Conservation (phyloP, 768 basidiomycete species). For the Leucosporidium creatinivorum region DNA sequence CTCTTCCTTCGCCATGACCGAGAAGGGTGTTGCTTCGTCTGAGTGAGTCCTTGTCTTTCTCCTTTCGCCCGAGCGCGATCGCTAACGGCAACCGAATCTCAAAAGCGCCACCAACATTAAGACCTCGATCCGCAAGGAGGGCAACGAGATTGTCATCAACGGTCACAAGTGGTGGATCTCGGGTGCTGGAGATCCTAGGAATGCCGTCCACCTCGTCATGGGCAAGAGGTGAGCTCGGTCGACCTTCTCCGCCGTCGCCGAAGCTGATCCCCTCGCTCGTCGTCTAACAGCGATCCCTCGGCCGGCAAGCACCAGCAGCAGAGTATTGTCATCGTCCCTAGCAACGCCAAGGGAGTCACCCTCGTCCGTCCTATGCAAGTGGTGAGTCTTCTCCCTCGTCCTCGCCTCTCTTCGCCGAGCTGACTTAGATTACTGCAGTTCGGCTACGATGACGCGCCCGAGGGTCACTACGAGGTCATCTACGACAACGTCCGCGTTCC, state of each 20-base stretch:
- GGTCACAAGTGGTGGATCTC: constrained; percentile 99
- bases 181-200: constrained; percentile 88
- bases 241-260: not conserved
- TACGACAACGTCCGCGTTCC: constrained; percentile 93
- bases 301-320: constrained; percentile 71
- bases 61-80: constrained; percentile 56
- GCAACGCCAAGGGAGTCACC: constrained; percentile 75
- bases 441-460: constrained; percentile 45
- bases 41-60: constrained; percentile 18
- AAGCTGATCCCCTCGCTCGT: constrained; percentile 13
- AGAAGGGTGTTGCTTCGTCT: constrained; percentile 54
- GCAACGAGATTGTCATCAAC: constrained; percentile 81
- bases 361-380: constrained; percentile 88
- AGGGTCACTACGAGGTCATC: constrained; percentile 91
- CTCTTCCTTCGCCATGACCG: constrained; percentile 95
- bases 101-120: constrained; percentile 93
- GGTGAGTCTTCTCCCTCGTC: constrained; percentile 54
- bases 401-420: constrained; percentile 65
- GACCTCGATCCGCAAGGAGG: constrained; percentile 74
- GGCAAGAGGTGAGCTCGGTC: constrained; percentile 51
- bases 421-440: constrained; percentile 84
- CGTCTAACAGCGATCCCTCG: constrained; percentile 59
- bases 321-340: constrained; percentile 89
- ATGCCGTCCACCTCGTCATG: constrained; percentile 83
- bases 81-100: constrained; percentile 37